phyloP scores from a whole-genome alignment of 306 rosid species.

The Fragaria ananassa region DNA sequence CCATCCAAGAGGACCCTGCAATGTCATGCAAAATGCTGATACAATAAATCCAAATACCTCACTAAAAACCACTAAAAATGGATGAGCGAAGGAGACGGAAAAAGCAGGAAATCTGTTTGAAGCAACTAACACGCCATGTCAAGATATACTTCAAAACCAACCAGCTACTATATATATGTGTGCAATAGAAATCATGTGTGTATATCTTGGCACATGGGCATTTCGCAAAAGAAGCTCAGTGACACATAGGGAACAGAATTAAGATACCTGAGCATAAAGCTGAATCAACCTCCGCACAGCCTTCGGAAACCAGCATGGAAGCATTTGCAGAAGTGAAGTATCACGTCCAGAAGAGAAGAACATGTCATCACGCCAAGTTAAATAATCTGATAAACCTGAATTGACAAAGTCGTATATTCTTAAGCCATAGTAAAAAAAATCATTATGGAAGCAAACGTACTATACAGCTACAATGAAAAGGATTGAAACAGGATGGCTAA shows the following conservation, averaged over 20 bases:
- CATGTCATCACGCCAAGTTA: conserved; percentile 77
- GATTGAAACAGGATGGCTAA: conserved; percentile 13
- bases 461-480: conserved; percentile 17
- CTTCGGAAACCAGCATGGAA: conserved; percentile 95
- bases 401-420: conserved; percentile 19
- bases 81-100: background rate
- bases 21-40: conserved; percentile 35
- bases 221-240: background rate
- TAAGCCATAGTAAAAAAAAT: conserved; percentile 11
- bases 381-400: conserved; percentile 73
- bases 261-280: conserved; percentile 82
- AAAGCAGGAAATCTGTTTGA: background rate
- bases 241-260: conserved; percentile 16
- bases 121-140: background rate
- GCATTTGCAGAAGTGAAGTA: conserved; percentile 91
- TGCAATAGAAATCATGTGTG: background rate
- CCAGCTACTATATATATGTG: background rate
- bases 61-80: background rate
- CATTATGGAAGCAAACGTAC: background rate
- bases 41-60: conserved; percentile 4
- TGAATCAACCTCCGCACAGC: conserved; percentile 76
- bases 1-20: conserved; percentile 96
- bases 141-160: background rate
- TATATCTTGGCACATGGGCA: background rate
- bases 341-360: conserved; percentile 84